Evolutionary conservation across 192 early-diverging fungal genomes (phyloP).

Genomic region (Coemansia sp.): DNA sequence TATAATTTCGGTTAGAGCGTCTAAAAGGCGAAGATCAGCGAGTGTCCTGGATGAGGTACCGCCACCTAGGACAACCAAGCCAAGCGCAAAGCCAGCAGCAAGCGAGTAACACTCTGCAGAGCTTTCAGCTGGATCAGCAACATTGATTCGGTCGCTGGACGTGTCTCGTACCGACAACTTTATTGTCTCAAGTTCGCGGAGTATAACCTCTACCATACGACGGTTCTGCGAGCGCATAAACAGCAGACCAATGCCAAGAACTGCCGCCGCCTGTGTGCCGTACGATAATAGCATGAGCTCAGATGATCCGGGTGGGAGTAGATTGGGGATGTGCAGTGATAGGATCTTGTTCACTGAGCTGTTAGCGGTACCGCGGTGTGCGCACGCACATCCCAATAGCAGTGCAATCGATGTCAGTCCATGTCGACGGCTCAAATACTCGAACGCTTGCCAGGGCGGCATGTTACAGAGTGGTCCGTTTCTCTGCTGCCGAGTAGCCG

Average conservation of each 20-base stretch:
- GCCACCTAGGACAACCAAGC: constrained; percentile 73
- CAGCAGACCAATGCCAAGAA: constrained; percentile 77
- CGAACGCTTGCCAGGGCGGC: constrained; percentile 59
- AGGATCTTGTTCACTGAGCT: constrained; percentile 64
- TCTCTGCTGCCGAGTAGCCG: not conserved
- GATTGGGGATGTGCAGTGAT: constrained; percentile 71
- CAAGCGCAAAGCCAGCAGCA: constrained; percentile 81
- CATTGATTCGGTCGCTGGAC: constrained; percentile 13
- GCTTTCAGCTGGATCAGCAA: constrained; percentile 50
- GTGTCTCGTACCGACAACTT: constrained; percentile 2
- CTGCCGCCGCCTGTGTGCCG: constrained; percentile 63
- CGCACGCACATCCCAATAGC: constrained; percentile 72
- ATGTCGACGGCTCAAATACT: constrained; percentile 69
- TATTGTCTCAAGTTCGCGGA: constrained; percentile 58
- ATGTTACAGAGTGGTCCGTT: constrained; percentile 72
- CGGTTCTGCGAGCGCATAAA: constrained; percentile 68
- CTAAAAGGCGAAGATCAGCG: constrained; percentile 59
- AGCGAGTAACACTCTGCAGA: constrained; percentile 66
- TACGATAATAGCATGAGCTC: constrained; percentile 63
- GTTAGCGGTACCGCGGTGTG: constrained; percentile 68
- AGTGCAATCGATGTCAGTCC: constrained; percentile 70
- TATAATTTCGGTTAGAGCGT: constrained; percentile 58
- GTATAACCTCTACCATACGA: constrained; percentile 71
- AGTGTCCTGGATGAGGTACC: constrained; percentile 56
- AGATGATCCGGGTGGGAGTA: constrained; percentile 60